Conservation (phyloP, 1,139 yeast species). For the Candida neerlandica region DNA sequence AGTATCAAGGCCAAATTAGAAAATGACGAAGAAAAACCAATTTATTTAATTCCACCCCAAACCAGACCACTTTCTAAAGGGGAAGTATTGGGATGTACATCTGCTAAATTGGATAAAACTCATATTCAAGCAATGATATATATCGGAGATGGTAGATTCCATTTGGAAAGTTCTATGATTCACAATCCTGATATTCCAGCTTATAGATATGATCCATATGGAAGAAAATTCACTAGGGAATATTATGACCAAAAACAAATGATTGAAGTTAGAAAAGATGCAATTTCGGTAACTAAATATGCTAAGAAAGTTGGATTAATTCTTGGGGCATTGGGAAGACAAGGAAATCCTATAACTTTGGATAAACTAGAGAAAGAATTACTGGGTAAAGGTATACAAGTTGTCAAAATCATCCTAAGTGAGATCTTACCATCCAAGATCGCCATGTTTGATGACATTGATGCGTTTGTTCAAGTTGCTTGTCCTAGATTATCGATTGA, state of each 20-base stretch:
- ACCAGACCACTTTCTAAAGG: slow-evolving; percentile 92
- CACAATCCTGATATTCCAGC: slow-evolving; percentile 95
- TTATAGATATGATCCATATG: slow-evolving; percentile 91
- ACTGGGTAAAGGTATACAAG: slow-evolving; percentile 57
- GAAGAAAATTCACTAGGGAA: slow-evolving; percentile 86
- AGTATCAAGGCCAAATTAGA: slow-evolving; percentile 65
- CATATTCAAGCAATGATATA: slow-evolving; percentile 81
- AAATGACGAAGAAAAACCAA: slow-evolving; percentile 49
- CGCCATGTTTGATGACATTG: slow-evolving; percentile 92
- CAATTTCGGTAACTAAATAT: slow-evolving; percentile 58
- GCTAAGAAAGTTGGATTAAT: slow-evolving; percentile 81
- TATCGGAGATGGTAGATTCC: slow-evolving; percentile 96
- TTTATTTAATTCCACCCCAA: slow-evolving; percentile 83
- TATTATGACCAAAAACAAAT: slow-evolving; percentile 84
- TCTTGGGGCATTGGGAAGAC: slow-evolving; percentile 95
- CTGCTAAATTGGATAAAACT: slow-evolving; percentile 69
- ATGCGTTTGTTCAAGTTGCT: slow-evolving; percentile 96
- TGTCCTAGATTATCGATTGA: slow-evolving; percentile 96
- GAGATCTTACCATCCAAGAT: slow-evolving; percentile 93
- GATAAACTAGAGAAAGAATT: slow-evolving; percentile 61
- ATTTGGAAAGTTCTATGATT: slow-evolving; percentile 94
- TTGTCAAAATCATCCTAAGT: slow-evolving; percentile 81
- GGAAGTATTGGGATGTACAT: slow-evolving; percentile 95
- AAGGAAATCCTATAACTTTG: slow-evolving; percentile 83
- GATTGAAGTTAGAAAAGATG: slow-evolving; percentile 72